Base-by-base conservation (phyloP, 2,329 filamentous ascomycete species). In the Beauveria sp. region DNA sequence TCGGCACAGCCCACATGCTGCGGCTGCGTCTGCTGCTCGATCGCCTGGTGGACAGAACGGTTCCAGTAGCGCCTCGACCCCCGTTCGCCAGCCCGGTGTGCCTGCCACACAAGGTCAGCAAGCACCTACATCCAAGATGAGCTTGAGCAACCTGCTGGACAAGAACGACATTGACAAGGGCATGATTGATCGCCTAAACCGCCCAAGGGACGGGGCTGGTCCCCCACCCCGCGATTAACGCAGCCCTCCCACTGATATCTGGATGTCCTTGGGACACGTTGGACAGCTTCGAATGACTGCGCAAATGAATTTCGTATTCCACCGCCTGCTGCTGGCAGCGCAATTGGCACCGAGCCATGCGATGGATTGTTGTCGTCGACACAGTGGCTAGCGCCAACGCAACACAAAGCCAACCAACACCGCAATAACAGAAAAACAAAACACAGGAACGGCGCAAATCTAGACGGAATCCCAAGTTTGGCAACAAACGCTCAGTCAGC, bases 131-230 rank as follows among this genome's bases (percentile, higher is more conserved):
- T 81, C 79, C n/a, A 75, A 81, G 24, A 83, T 83, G 80, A 83
- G 79, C 66, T 67, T 82, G 46, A 79, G 77, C 67, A 81, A 79
- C 62, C 71, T 81, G 63, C 78, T 82, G 68, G 80, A 79, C 30
- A 77, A 76, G 66, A 79, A 75, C 65, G 81, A 84, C 61, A 83
- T 84, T 62, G 82, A 85, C 66, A 76, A 77, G 65, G 77, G 73
- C 63, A 85, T 85, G 82, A 74, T 85, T 61, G 77, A 78, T 45
- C 77, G 79, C 43, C 69, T 84, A 57, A 80, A 82, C 64, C 73
- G 77, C 52, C 67, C 72, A 10, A 45, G 57, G n/a, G 49, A 60
- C 12, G 57, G 57, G 49, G 57, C 57, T 34, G 57, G 57, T 22
- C 59, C 59, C 45, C 34, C 22, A 7, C 28, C 52, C 38, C 40